phyloP scores from a whole-genome alignment of 2,329 filamentous ascomycete genomes.

The Macroventuria anomochaeta region DNA sequence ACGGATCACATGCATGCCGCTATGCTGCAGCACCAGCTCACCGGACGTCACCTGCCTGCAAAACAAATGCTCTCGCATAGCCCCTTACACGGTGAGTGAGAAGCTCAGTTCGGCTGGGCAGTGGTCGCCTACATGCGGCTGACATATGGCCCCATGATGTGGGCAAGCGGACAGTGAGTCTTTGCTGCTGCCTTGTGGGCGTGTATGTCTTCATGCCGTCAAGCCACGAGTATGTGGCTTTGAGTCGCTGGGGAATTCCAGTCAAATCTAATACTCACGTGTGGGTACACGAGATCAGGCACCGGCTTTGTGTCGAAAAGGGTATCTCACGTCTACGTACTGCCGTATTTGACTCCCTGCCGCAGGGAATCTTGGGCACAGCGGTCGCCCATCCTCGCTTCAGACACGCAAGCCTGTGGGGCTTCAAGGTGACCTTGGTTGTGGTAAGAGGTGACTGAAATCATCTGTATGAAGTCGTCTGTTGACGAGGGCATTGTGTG shows the following conservation, averaged over 20 bases:
- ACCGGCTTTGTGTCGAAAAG: too few relatives aligned
- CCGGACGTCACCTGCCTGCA: slow-evolving; percentile 5
- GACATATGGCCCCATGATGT: not conserved
- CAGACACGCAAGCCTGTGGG: too few relatives aligned
- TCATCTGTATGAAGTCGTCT: too few relatives aligned
- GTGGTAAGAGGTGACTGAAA: too few relatives aligned
- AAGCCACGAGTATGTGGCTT: not conserved
- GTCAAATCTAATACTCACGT: not conserved
- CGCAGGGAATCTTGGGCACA: too few relatives aligned
- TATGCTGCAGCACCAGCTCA: slow-evolving; percentile 2
- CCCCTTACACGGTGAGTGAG: slow-evolving; percentile 2
- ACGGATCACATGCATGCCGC: slow-evolving; percentile 10
- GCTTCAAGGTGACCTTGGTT: too few relatives aligned
- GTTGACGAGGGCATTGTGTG: too few relatives aligned
- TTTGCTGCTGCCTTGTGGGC: not conserved
- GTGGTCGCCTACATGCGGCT: slow-evolving; percentile 8
- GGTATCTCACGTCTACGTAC: too few relatives aligned
- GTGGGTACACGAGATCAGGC: too few relatives aligned
- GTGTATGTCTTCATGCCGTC: not conserved
- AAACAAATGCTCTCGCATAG: slow-evolving; percentile 4
- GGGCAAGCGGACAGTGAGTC: not conserved
- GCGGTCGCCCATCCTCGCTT: too few relatives aligned
- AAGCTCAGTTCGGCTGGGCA: not conserved
- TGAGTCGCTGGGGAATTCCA: not conserved
- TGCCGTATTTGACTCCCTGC: too few relatives aligned